These are phyloP conservation scores for Pseudocercospora crystallina DNA, from an alignment of 2,329 filamentous ascomycete genomes.

Conservation along the genomic window DNA sequence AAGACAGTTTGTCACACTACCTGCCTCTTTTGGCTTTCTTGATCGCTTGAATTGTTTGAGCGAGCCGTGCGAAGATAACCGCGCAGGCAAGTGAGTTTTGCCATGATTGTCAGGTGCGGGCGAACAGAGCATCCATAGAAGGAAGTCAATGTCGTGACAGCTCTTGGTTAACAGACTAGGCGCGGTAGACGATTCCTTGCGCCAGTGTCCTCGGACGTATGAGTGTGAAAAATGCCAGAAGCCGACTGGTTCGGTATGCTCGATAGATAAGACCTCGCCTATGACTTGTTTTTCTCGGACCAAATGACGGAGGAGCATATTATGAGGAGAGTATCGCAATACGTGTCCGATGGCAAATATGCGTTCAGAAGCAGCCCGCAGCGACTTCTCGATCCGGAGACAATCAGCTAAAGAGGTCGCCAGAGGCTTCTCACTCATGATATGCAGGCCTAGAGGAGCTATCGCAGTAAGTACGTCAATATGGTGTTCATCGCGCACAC, in stretches of 20 bases:
- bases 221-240: slow-evolving; percentile 95
- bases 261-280: slow-evolving; percentile 80
- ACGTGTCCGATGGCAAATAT: slow-evolving; percentile 95
- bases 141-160: slow-evolving; percentile 91
- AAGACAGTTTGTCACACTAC: slow-evolving; percentile 80
- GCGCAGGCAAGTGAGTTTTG: slow-evolving; percentile 65
- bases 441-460: slow-evolving; percentile 68
- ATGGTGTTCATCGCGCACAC: slow-evolving; percentile 86
- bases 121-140: slow-evolving; percentile 86
- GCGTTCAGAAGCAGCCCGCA: slow-evolving; percentile 27
- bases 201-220: slow-evolving; percentile 93
- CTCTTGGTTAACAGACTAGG: slow-evolving; percentile 90
- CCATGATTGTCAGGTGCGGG: slow-evolving; percentile 49
- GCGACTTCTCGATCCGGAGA: slow-evolving; percentile 58
- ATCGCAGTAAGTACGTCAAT: slow-evolving; percentile 75
- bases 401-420: slow-evolving; percentile 78
- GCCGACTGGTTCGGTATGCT: slow-evolving; percentile 91
- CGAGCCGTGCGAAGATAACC: slow-evolving; percentile 71
- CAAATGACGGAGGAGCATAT: slow-evolving; percentile 76
- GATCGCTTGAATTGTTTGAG: slow-evolving; percentile 74
- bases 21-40: slow-evolving; percentile 74
- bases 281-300: slow-evolving; percentile 73
- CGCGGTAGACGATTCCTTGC: slow-evolving; percentile 72
- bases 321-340: slow-evolving; percentile 88
- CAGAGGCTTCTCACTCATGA: slow-evolving; percentile 94